Conservation (phyloP, 495 filamentous ascomycete genomes). For the Lophiostoma macrostomum region DNA sequence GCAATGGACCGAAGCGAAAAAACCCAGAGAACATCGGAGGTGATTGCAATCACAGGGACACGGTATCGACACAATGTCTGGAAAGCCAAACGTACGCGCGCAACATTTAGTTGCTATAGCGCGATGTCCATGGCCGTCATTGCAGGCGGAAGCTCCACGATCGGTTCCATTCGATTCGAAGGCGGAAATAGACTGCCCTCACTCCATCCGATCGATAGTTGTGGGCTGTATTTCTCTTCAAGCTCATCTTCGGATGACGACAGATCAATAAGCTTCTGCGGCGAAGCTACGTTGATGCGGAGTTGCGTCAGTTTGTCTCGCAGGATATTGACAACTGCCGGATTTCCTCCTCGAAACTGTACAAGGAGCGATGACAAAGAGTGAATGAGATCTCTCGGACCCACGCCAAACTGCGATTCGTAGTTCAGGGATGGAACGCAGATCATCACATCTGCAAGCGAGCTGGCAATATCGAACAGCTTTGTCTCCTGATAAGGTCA, state of each 20-base stretch:
- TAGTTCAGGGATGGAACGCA: conserved; percentile 14
- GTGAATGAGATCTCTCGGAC: conserved; percentile 19
- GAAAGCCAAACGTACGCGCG: too few species aligned
- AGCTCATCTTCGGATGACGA: conserved; percentile 20
- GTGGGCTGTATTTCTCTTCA: background rate
- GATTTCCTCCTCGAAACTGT: conserved; percentile 23
- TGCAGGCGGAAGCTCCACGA: too few species aligned
- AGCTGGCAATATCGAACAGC: conserved; percentile 48
- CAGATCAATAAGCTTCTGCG: conserved; percentile 13
- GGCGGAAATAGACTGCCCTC: conserved; percentile 1
- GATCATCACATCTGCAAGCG: conserved; percentile 47
- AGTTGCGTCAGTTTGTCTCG: conserved; percentile 21
- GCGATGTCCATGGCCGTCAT: too few species aligned
- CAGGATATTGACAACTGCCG: conserved; percentile 13
- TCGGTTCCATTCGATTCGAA: too few species aligned
- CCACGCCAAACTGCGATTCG: conserved; percentile 4
- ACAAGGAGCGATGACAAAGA: conserved; percentile 14
- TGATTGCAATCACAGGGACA: too few species aligned
- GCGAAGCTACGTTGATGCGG: conserved; percentile 7
- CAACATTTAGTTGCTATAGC: too few species aligned
- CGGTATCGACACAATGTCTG: too few species aligned
- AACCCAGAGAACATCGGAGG: too few species aligned
- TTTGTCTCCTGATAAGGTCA: conserved; percentile 46
- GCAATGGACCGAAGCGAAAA: too few species aligned
- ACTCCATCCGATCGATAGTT: conserved; percentile 7